These are phyloP conservation scores for Danielozyma ontarioensis DNA, from an alignment of 805 yeast species.

Conservation along the genomic window DNA sequence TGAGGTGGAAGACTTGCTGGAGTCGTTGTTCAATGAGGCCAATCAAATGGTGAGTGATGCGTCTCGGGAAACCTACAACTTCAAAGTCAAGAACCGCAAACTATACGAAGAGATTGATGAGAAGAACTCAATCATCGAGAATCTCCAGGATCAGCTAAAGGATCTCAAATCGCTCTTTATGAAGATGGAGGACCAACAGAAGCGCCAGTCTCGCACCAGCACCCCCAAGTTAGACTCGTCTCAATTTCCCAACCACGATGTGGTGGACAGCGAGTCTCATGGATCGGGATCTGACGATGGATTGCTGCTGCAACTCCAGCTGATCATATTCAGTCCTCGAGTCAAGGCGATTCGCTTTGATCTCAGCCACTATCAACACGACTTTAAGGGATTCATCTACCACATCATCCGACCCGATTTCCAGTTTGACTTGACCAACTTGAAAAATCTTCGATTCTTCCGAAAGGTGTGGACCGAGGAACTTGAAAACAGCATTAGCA, in stretches of 20 bases:
- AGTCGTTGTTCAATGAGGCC: conserved; percentile 76
- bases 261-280: conserved; percentile 3
- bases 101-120: conserved; percentile 53
- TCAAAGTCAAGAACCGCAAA: conserved; percentile 54
- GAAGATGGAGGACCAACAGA: conserved; percentile 43
- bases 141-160: conserved; percentile 60
- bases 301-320: conserved; percentile 14
- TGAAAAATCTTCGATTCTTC: conserved; percentile 55
- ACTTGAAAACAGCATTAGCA: conserved; percentile 45
- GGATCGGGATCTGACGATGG: too few relatives aligned
- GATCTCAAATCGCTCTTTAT: conserved; percentile 60
- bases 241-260: neutral
- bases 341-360: conserved; percentile 41
- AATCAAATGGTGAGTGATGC: conserved; percentile 81
- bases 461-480: conserved; percentile 69
- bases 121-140: conserved; percentile 60
- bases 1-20: conserved; percentile 78
- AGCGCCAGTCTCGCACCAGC: conserved; percentile 5
- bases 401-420: conserved; percentile 29
- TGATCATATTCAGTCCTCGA: conserved; percentile 27
- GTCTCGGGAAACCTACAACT: conserved; percentile 56
- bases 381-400: conserved; percentile 39
- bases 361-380: conserved; percentile 33
- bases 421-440: conserved; percentile 29
- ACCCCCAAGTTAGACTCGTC: conserved; percentile 10